Evolutionary conservation across 805 yeast species (phyloP).

Genomic region (Metschnikowia corniflorae): DNA sequence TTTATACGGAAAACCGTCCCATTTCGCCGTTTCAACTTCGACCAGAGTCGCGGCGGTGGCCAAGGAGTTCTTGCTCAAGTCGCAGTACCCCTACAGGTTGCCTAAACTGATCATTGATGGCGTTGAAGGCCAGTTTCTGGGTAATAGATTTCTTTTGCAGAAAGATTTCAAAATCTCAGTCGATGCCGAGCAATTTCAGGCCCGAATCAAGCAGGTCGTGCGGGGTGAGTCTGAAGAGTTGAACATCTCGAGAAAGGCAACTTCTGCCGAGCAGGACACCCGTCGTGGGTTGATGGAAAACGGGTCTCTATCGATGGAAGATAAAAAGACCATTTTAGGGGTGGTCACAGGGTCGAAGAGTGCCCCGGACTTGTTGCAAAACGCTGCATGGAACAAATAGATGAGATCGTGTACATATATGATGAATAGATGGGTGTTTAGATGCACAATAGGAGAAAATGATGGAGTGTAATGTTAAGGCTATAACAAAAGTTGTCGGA

Average conservation of each 20-base stretch:
- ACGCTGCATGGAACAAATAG: conserved; percentile 26
- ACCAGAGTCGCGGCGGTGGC: conserved; percentile 40
- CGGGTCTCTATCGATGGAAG: conserved; percentile 23
- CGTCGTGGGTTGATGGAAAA: conserved; percentile 27
- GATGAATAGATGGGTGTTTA: too few relatives aligned
- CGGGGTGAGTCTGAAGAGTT: conserved; percentile 28
- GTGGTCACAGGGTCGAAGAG: conserved; percentile 28
- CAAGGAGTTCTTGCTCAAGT: conserved; percentile 34
- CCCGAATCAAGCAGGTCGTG: conserved; percentile 29
- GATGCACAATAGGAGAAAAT: too few relatives aligned
- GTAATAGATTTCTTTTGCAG: conserved; percentile 33
- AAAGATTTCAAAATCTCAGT: conserved; percentile 25
- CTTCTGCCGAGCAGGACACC: conserved; percentile 10
- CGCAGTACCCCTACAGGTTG: conserved; percentile 40
- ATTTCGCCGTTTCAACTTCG: conserved; percentile 18
- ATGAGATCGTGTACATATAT: conserved; percentile 1
- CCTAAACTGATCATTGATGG: conserved; percentile 32
- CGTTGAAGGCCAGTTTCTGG: conserved; percentile 17
- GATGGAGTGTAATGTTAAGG: too few relatives aligned
- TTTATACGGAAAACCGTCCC: conserved; percentile 35
- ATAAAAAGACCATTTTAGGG: conserved; percentile 31
- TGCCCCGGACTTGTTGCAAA: conserved; percentile 24
- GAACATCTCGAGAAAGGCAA: background rate
- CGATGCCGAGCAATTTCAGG: conserved; percentile 20
- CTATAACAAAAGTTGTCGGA: too few relatives aligned